Conservation (phyloP, 441 rosid species). For the Corymbia citriodora region DNA sequence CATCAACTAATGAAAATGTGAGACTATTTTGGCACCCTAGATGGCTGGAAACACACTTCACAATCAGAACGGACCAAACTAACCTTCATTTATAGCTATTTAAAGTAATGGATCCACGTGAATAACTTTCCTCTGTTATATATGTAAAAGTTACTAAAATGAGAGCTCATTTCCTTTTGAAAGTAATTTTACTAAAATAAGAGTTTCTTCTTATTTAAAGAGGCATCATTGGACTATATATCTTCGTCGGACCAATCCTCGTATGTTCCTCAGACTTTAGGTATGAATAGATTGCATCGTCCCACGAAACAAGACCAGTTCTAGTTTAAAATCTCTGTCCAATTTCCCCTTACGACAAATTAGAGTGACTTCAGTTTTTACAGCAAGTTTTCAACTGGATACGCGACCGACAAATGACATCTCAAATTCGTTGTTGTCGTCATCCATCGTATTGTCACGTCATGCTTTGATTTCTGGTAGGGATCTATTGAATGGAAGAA, state of each 20-base stretch:
- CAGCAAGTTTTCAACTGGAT: neutral
- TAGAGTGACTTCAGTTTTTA: neutral
- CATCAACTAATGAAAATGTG: neutral
- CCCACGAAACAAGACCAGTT: neutral
- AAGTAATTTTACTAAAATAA: neutral
- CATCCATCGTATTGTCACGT: neutral
- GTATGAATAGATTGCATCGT: neutral
- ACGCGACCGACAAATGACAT: neutral
- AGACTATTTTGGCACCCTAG: neutral
- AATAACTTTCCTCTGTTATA: neutral
- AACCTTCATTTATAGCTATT: neutral
- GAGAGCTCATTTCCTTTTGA: neutral
- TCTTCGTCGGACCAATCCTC: no score
- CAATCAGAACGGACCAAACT: neutral
- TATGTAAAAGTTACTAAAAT: neutral
- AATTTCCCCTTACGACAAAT: neutral
- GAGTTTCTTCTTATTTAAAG: neutral
- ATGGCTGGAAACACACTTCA: neutral
- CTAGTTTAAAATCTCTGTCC: neutral
- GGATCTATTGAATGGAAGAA: neutral
- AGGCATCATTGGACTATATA: neutral
- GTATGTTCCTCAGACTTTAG: neutral
- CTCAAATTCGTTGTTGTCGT: neutral
- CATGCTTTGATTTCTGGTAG: neutral
- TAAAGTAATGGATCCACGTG: neutral